Evolutionary conservation across 495 filamentous ascomycete species (phyloP).

Genomic region (Aspergillus mulundensis): DNA sequence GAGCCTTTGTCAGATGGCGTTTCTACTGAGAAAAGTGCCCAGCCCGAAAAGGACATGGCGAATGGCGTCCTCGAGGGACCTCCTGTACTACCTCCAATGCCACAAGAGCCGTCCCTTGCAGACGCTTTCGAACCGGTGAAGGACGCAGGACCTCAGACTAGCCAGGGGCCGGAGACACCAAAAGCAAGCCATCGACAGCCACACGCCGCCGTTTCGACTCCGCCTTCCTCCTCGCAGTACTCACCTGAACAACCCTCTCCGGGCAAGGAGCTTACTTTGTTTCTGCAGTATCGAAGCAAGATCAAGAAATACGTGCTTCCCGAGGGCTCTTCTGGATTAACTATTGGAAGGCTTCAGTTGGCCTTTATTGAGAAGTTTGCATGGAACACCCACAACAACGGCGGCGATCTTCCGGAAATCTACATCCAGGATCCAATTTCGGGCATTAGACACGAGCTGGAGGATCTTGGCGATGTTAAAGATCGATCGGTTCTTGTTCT

Average conservation of each 20-base stretch:
- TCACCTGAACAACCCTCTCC: slow-evolving; percentile 69
- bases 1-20: slow-evolving; percentile 36
- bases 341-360: slow-evolving; percentile 81
- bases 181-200: slow-evolving; percentile 27
- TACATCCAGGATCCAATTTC: slow-evolving; percentile 96
- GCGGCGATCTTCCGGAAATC: slow-evolving; percentile 89
- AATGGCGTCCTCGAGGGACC: slow-evolving; percentile 20
- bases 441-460: slow-evolving; percentile 90
- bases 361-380: slow-evolving; percentile 99
- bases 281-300: slow-evolving; percentile 92
- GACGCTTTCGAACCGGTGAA: slow-evolving; percentile 49
- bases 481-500: slow-evolving; percentile 90
- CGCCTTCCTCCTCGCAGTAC: slow-evolving; percentile 47
- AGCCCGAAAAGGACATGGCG: slow-evolving; percentile 29
- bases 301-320: slow-evolving; percentile 93
- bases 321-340: slow-evolving; percentile 76
- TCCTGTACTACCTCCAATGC: slow-evolving; percentile 34
- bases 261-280: slow-evolving; percentile 89
- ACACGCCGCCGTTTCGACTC: slow-evolving; percentile 28
- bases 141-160: slow-evolving; percentile 32
- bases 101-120: slow-evolving; percentile 30
- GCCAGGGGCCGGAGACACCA: slow-evolving; percentile 33
- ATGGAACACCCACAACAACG: slow-evolving; percentile 95
- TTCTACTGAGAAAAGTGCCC: slow-evolving; percentile 56
- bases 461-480: slow-evolving; percentile 92